Conservation (phyloP, 148 eudicot genomes). For the Dysphania ambrosioides region DNA sequence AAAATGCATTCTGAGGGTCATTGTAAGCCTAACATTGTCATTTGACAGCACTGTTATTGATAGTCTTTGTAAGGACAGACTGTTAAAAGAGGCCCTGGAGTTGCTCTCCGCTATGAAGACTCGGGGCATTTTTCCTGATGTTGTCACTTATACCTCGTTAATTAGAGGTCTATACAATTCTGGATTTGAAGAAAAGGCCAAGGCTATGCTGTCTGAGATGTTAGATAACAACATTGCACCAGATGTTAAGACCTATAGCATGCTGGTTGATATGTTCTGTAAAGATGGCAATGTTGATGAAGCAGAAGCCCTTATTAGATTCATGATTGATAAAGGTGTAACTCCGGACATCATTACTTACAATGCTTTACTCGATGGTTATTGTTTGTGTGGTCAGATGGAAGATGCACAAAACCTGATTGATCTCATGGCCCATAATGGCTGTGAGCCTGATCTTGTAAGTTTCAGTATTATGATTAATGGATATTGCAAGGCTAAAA, state of each 20-base stretch:
- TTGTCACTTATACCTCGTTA: neutral
- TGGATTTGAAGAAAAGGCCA: neutral
- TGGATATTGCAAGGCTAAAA: neutral
- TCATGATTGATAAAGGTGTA: slow-evolving; percentile 5
- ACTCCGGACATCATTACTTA: slow-evolving; percentile 3
- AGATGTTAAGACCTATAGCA: neutral
- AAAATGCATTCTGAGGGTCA: neutral
- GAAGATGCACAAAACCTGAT: slow-evolving; percentile 1
- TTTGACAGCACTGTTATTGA: neutral
- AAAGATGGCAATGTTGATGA: slow-evolving; percentile 15
- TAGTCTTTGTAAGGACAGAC: neutral
- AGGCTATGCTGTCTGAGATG: neutral
- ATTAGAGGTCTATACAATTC: neutral
- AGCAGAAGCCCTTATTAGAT: neutral
- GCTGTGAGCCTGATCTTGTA: slow-evolving; percentile 7
- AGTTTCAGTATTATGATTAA: neutral
- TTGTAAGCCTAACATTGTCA: neutral
- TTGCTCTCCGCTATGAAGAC: neutral
- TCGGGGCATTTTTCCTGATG: neutral
- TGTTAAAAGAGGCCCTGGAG: neutral
- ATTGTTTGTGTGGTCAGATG: slow-evolving; percentile 10
- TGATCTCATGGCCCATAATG: slow-evolving; percentile 9
- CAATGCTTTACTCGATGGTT: neutral
- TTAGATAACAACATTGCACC: neutral
- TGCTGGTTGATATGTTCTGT: slow-evolving; percentile 10